Percentiles rank a stretch among this genome's conserved stretches.
Evolutionary conservation across 2,329 filamentous ascomycete genomes (phyloP).

Genomic region (Fusarium brachygibbosum): DNA sequence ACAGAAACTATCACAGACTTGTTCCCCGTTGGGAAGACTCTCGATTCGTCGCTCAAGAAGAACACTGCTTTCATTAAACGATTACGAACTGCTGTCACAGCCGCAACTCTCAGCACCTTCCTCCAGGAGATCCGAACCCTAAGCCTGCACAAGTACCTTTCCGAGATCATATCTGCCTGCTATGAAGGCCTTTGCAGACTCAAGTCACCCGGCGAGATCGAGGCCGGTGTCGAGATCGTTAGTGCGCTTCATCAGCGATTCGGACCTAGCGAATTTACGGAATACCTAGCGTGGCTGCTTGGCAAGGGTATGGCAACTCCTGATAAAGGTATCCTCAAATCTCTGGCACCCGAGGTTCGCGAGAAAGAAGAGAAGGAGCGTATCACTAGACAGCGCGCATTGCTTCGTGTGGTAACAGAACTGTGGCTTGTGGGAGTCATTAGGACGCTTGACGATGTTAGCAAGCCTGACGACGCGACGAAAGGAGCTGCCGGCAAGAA

Average conservation of each 20-base stretch:
- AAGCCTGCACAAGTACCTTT: slow-evolving; percentile 95
- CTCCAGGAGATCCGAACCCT: slow-evolving; percentile 90
- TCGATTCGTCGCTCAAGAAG: slow-evolving; percentile 97
- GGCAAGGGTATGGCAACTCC: slow-evolving; percentile 92
- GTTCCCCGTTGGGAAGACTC: slow-evolving; percentile 80
- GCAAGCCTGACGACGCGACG: slow-evolving; percentile 72
- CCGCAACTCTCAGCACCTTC: slow-evolving; percentile 84
- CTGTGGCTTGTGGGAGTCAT: slow-evolving; percentile 94
- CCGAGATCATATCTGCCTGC: slow-evolving; percentile 95
- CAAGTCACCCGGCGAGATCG: slow-evolving; percentile 91
- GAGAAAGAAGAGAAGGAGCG: slow-evolving; percentile 98
- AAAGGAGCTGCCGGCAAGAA: slow-evolving; percentile 74
- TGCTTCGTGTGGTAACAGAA: slow-evolving; percentile 92
- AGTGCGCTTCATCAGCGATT: slow-evolving; percentile 97
- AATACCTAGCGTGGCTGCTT: slow-evolving; percentile 91
- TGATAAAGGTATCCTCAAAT: slow-evolving; percentile 86
- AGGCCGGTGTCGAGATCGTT: slow-evolving; percentile 91
- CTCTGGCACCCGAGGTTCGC: slow-evolving; percentile 81
- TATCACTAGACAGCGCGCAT: slow-evolving; percentile 83
- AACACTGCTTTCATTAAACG: slow-evolving; percentile 99
- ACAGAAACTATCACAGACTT: slow-evolving; percentile 69
- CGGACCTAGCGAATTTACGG: slow-evolving; percentile 89
- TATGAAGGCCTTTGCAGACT: slow-evolving; percentile 94
- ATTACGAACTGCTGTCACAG: slow-evolving; percentile 87
- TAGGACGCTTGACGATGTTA: slow-evolving; percentile 80